Evolutionary conservation across 2,329 filamentous ascomycete genomes (phyloP), one percentile per base, ranked within the genome.

Genomic region (Ilyonectria destructans): DNA sequence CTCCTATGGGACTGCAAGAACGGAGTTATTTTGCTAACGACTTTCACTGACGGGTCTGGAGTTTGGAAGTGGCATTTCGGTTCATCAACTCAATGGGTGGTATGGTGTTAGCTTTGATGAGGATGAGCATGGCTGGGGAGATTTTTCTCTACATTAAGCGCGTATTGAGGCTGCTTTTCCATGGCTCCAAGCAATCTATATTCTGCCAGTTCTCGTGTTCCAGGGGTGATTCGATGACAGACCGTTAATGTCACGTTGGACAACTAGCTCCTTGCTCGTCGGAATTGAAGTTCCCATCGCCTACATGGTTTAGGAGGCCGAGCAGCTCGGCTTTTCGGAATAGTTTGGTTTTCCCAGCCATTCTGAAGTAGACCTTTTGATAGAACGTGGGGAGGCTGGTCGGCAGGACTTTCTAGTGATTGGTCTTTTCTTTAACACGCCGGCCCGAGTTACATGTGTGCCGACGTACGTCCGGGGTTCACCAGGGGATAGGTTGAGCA

Each of bases 31-130:
- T 54, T 4, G 31, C 45, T 46, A 9, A 2, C 43, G 13, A n/a
- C 29, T 52, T 54, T 54, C 29, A 54, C n/a, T 17, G 21, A 35
- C 35, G 31, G 31, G n/a, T 35, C 13, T 37, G 51, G 51, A 54
- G 51, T 37, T 54, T 54, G 19, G 29, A 15, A 31, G 31, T 54
- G 31, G 31, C 31, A 54, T 54, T 8, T 15, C n/a, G 51, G 51
- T 19, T 35, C 31, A 54, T 21, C 17, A 15, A 17, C 49, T 33
- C n/a, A 17, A n/a, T 19, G 6, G 51, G 51, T 15, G 51, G 51
- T 8, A 21, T 10, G n/a, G n/a, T 33, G 48, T 29, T 17, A n/a
- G 4, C 31, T 35, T 54, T 15, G 51, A 23, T 15, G 31, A 54
- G 51, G 12, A 35, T 8, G n/a, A 35, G 31, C n/a, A 23, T 8